Base-by-base conservation (phyloP, 2,329 filamentous ascomycete species). In the Sclerotinia borealis region DNA sequence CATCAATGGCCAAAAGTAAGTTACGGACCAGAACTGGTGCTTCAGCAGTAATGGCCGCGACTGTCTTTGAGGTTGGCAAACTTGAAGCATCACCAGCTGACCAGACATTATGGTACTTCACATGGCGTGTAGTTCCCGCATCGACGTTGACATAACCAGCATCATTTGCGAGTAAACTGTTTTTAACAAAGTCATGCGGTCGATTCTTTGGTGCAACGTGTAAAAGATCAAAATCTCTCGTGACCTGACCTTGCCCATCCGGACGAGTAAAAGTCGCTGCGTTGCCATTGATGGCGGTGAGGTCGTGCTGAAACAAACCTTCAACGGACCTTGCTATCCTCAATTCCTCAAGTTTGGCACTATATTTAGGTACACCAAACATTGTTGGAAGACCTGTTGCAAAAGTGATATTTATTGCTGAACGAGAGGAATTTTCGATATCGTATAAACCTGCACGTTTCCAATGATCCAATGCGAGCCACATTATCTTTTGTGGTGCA, bases 351-450 rank as follows among this genome's bases (percentile, higher is more conserved):
- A 86, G 78, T 59, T 75, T 77, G 34, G 78, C 79, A 70, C 77
- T 82, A 72, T 86, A 86, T 75, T 86, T 86, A 64, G 83, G 80
- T 43, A 86, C 83, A 50, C 80, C 84, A 62, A 86, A 86, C 83
- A 86, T 86, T 60, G 73, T 74, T 0, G 81, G 81, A 3, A 83
- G 75, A 0, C 78, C 83, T 0, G 83, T 85, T 6, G 83, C 83
- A 65, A 84, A 86, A 67, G 72, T 78, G 64, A 85, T 81, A 27
- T 80, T 76, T 69, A 85, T 79, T 2, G 77, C 69, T 0, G 81
- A 83, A 7, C 56, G 52, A 1, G 76, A 69, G 0, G 76, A 69
- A 59, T 77, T 75, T 61, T 66, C 65, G 1, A 78, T 69, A 61
- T 79, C 71, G 73, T 85, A 85, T 4, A 83, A 71, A 2, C 82